Base-by-base conservation (phyloP, 2,329 filamentous ascomycete species). In the Beauveria sp. region DNA sequence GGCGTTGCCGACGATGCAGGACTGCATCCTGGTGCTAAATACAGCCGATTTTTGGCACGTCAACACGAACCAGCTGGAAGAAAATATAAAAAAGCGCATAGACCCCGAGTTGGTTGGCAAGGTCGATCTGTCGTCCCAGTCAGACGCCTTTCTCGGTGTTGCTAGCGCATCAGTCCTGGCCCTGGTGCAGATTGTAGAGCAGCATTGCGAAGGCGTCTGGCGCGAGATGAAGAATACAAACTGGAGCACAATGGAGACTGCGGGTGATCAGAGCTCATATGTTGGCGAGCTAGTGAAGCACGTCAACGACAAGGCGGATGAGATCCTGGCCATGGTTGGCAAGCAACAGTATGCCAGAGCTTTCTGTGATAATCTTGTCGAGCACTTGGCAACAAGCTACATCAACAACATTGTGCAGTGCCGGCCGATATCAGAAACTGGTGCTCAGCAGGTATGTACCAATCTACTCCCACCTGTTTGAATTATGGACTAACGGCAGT, bases 31-130 rank as follows among this genome's bases (percentile, higher is more conserved):
- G 3, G 92, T 98, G 1, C 80, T 99, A 53, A 99, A 99, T 72
- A 98, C 95, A 1, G 93, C 95, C 0, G 95, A 99, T 71, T 99
- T 98, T 73, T 99, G 95, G 84, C 93, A 97, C 71, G 86, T 86
- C 28, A 98, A 96, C 34, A 95, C 92, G 54, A 92, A 88, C 53
- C 93, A 98, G 71, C 81, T 99, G 1, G 93, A 98, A 72, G 93
- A 98, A 69, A 96, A 90, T 73, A 93, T 99, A 74, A 93, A 91
- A 75, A 88, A 90, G 68, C 86, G 92, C 10, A 92, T 99, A 65
- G 95, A 98, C 66, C 80, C 84, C 51, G 89, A 92, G 2, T 79
- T 96, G 42, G 85, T 85, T 18, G 77, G 85, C 34, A 87, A 85
- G 65, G 89, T 99, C 7, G 93, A 98, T 72, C 77, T 99, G 22